phyloP scores from a whole-genome alignment of 257 asterid species.

The Salvia rosmarinus region DNA sequence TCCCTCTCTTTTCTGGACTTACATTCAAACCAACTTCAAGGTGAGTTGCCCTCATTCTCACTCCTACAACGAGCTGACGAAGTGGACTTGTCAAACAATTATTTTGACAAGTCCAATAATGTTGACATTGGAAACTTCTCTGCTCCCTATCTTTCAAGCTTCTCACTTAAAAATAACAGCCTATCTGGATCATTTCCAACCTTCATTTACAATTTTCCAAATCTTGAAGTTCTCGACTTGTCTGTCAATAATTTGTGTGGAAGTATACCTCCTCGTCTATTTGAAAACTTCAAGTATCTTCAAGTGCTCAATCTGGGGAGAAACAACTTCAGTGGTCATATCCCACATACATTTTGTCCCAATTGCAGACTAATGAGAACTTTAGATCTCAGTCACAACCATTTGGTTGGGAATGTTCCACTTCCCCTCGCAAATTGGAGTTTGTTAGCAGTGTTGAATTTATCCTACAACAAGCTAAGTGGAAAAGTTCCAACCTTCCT shows the following conservation, averaged over 20 bases:
- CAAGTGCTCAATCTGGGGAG: background rate
- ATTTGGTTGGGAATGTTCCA: background rate
- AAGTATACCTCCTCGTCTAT: background rate
- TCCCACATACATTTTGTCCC: background rate
- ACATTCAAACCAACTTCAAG: constrained; percentile 37
- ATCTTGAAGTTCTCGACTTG: background rate
- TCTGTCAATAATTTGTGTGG: background rate
- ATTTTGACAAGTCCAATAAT: background rate
- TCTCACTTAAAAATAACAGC: background rate
- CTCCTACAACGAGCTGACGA: background rate
- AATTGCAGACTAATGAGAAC: background rate
- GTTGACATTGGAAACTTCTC: background rate
- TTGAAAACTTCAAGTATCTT: background rate
- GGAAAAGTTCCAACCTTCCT: background rate
- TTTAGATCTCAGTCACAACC: constrained; percentile 2
- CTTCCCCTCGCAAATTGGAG: background rate
- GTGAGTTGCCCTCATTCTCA: constrained; percentile 19
- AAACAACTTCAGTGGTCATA: background rate
- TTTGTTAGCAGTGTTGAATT: background rate
- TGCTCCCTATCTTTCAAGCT: background rate
- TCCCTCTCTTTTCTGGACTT: background rate
- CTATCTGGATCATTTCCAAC: background rate
- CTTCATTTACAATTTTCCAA: background rate
- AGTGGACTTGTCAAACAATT: background rate
- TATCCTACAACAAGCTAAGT: background rate